Percentiles rank a stretch among this genome's conserved stretches.
These are phyloP conservation scores for Diplocarpon rosae DNA, from an alignment of 2,329 filamentous ascomycete species.

Conservation along the genomic window DNA sequence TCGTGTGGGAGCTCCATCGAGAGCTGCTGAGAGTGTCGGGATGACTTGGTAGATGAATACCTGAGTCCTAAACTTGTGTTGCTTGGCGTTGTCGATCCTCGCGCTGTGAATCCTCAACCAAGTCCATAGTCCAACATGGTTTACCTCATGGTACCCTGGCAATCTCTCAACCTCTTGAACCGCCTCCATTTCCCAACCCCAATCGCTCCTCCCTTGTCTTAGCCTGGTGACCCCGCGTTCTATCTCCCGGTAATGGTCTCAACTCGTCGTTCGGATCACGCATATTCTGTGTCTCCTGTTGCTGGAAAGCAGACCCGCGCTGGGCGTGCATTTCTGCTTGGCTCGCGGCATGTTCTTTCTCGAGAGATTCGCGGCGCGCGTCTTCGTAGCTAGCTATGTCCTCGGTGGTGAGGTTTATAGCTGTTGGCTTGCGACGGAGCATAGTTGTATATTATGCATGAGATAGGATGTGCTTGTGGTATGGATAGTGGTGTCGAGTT, in stretches of 20 bases:
- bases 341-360: slow-evolving; percentile 18
- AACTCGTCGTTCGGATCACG: slow-evolving; percentile 18
- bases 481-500: background rate
- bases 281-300: slow-evolving; percentile 10
- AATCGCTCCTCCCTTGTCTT: slow-evolving; percentile 30
- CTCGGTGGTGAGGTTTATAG: slow-evolving; percentile 55
- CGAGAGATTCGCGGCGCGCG: slow-evolving; percentile 33
- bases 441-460: slow-evolving; percentile 29
- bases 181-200: slow-evolving; percentile 22
- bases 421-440: slow-evolving; percentile 58
- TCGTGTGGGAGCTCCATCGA: background rate
- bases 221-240: slow-evolving; percentile 17
- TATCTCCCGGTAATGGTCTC: slow-evolving; percentile 11
- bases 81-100: no score
- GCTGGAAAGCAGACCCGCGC: slow-evolving; percentile 13
- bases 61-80: no score
- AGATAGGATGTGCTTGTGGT: background rate
- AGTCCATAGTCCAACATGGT: no score
- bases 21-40: background rate
- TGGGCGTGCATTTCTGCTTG: slow-evolving; percentile 19
- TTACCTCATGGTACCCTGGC: no score
- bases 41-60: background rate
- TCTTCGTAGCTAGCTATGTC: slow-evolving; percentile 63
- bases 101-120: no score
- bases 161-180: slow-evolving; percentile 10